These are phyloP conservation scores for Rauvolfia tetraphylla DNA, from an alignment of 257 asterid genomes.

Conservation along the genomic window DNA sequence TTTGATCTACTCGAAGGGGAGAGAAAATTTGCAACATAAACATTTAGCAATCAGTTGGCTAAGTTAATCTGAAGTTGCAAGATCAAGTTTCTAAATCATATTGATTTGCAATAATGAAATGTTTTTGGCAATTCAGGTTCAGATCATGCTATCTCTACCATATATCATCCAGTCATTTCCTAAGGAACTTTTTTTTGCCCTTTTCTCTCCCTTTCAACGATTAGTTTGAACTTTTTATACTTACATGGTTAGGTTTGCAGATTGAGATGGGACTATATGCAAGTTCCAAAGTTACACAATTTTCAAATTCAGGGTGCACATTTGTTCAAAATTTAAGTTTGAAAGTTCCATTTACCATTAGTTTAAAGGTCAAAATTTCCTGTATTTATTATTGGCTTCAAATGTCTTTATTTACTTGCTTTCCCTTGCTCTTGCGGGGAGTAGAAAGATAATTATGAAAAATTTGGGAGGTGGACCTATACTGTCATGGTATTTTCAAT, in stretches of 20 bases:
- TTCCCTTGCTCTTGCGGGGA: neutral
- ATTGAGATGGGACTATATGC: neutral
- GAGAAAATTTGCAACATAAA: neutral
- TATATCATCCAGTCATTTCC: neutral
- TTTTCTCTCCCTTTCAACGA: neutral
- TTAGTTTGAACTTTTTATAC: neutral
- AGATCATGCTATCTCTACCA: neutral
- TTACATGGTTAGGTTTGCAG: neutral
- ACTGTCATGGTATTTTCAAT: neutral
- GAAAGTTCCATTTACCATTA: neutral
- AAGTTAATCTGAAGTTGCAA: neutral
- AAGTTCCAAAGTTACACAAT: neutral
- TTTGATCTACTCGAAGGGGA: neutral
- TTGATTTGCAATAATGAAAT: neutral
- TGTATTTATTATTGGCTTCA: no score
- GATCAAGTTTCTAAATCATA: neutral
- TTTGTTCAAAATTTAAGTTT: neutral
- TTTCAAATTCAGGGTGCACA: neutral
- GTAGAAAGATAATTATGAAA: neutral
- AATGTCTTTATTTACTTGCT: neutral
- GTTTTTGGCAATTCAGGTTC: neutral
- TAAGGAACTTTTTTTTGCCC: neutral
- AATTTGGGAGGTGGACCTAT: neutral
- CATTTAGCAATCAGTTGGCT: neutral
- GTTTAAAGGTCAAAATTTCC: neutral